Percentiles rank a stretch among this genome's conserved stretches.
Evolutionary conservation across 2,329 filamentous ascomycete genomes (phyloP).

Genomic region (Arthrobotrys sphaeroides): DNA sequence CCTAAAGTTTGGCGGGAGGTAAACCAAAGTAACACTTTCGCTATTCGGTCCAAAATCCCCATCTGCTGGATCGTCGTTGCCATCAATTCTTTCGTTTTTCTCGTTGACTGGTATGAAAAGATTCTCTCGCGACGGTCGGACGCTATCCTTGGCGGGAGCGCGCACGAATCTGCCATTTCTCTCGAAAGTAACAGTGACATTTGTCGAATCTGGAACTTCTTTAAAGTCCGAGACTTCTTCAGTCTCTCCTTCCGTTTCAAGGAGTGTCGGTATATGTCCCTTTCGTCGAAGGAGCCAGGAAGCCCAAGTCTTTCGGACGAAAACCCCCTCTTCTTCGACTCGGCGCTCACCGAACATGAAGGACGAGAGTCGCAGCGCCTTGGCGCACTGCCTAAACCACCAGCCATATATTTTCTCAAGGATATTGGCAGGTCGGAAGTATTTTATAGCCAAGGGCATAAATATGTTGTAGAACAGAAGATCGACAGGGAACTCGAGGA

Average conservation of each 20-base stretch:
- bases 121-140: conserved; percentile 82
- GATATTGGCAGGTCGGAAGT: conserved; percentile 84
- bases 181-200: conserved; percentile 66
- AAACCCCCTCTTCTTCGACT: conserved; percentile 80
- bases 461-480: conserved; percentile 96
- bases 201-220: conserved; percentile 7
- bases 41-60: conserved; percentile 71
- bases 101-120: conserved; percentile 83
- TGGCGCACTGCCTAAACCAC: conserved; percentile 93
- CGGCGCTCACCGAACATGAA: conserved; percentile 89
- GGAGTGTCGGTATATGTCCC: conserved; percentile 59
- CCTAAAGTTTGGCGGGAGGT: conserved; percentile 85
- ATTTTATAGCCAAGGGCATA: conserved; percentile 84
- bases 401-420: conserved; percentile 88
- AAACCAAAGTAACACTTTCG: conserved; percentile 75
- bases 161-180: conserved; percentile 84
- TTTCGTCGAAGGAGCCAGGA: conserved; percentile 60
- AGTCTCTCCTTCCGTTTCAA: conserved; percentile 13
- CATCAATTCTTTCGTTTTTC: conserved; percentile 72
- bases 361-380: conserved; percentile 80
- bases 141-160: conserved; percentile 92
- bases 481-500: conserved; percentile 93
- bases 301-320: conserved; percentile 70
- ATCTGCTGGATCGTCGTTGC: conserved; percentile 66
- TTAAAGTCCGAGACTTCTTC: conserved; percentile 15